A percentile compares a stretch with the other conserved stretches of the same genome.
These are phyloP conservation scores for Chaetomium sp. DNA, from an alignment of 2,329 filamentous ascomycete genomes.

Conservation along the genomic window DNA sequence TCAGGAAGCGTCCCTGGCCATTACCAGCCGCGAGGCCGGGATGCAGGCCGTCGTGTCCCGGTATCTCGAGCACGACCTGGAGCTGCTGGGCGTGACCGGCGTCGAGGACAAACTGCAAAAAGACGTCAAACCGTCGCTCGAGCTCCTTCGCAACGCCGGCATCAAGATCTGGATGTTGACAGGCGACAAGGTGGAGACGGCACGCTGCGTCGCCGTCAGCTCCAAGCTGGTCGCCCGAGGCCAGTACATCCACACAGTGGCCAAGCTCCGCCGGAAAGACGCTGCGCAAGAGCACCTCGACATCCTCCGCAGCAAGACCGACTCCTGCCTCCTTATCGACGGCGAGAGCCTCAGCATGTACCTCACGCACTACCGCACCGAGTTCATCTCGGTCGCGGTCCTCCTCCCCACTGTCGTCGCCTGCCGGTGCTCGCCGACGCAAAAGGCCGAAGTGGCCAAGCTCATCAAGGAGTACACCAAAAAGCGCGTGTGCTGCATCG, in stretches of 20 bases:
- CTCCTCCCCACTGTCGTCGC: conserved; percentile 89
- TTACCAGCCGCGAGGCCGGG: conserved; percentile 76
- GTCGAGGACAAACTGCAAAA: conserved; percentile 96
- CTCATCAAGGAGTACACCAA: conserved; percentile 90
- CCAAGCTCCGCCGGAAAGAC: conserved; percentile 80
- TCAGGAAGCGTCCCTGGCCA: conserved; percentile 76
- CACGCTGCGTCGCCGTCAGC: conserved; percentile 91
- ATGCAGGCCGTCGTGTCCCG: conserved; percentile 80
- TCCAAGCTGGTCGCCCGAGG: conserved; percentile 91
- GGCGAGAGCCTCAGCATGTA: conserved; percentile 86
- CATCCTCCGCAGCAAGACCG: conserved; percentile 83
- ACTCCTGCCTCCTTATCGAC: conserved; percentile 87
- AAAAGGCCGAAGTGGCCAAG: conserved; percentile 91
- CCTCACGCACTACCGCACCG: conserved; percentile 75
- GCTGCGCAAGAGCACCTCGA: conserved; percentile 86
- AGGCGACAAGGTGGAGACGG: conserved; percentile 97
- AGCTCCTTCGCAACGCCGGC: conserved; percentile 91
- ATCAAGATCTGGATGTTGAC: conserved; percentile 99
- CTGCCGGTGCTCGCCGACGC: conserved; percentile 93
- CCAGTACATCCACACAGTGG: conserved; percentile 93
- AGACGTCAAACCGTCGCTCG: conserved; percentile 92
- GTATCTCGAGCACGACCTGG: conserved; percentile 83
- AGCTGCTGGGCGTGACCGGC: conserved; percentile 94
- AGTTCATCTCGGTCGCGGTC: conserved; percentile 89
- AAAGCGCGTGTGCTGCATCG: conserved; percentile 96